Percentiles rank a stretch among this genome's conserved stretches.
These are phyloP conservation scores for Leishmania aethiopica DNA, from an alignment of 208 protist species.

Conservation along the genomic window DNA sequence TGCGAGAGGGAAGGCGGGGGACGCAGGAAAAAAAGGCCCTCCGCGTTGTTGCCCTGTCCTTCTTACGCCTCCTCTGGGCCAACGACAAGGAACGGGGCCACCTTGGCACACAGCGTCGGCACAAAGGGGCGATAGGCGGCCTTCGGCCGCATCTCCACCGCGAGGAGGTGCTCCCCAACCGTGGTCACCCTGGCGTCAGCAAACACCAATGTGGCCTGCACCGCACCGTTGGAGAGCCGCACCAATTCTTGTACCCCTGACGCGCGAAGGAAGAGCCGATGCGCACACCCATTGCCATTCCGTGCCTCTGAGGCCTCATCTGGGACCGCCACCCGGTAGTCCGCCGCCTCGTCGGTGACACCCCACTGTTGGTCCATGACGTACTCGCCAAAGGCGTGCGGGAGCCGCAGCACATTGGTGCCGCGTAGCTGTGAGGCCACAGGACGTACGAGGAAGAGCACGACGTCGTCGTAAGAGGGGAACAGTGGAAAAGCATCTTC, in stretches of 20 bases:
- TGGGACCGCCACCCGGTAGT: neutral
- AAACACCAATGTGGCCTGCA: constrained; percentile 31
- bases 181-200: constrained; percentile 39
- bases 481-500: constrained; percentile 20
- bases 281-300: neutral
- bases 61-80: constrained; percentile 7
- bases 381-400: constrained; percentile 7
- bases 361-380: neutral
- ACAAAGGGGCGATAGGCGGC: constrained; percentile 62
- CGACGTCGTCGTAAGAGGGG: constrained; percentile 42
- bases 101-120: constrained; percentile 46
- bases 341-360: neutral
- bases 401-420: constrained; percentile 20
- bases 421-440: constrained; percentile 42
- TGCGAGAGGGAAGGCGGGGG: neutral
- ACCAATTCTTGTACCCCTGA: neutral
- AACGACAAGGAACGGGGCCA: constrained; percentile 80
- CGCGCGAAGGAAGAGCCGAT: neutral
- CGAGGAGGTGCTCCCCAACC: constrained; percentile 69
- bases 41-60: neutral
- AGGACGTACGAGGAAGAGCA: constrained; percentile 55
- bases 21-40: neutral
- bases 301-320: neutral
- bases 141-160: constrained; percentile 50
- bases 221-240: neutral